Percentiles rank a stretch among this genome's conserved stretches.
phyloP scores from a whole-genome alignment of 1,284 basidiomycete genomes.

The Rhodotorula sp. region DNA sequence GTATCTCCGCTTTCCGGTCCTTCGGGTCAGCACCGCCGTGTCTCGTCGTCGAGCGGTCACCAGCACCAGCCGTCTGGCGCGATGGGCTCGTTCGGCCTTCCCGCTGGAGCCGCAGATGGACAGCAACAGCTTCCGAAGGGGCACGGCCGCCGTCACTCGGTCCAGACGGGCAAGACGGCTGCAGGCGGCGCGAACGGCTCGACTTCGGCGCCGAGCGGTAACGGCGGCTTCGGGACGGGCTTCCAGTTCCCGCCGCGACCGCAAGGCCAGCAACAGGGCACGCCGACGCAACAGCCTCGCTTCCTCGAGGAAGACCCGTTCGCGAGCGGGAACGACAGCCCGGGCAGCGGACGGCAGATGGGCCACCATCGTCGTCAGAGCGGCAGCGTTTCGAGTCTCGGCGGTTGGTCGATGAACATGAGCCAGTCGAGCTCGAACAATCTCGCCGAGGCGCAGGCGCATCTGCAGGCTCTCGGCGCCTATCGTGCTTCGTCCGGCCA shows the following conservation, averaged over 20 bases:
- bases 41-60: constrained; percentile 65
- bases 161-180: constrained; percentile 52
- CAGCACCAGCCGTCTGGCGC: constrained; percentile 58
- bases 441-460: constrained; percentile 66
- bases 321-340: not conserved
- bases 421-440: constrained; percentile 38
- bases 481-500: constrained; percentile 96
- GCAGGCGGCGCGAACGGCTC: not conserved
- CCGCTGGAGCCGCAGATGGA: not conserved
- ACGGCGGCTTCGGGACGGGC: constrained; percentile 15
- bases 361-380: constrained; percentile 34
- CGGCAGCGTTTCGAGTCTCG: constrained; percentile 33
- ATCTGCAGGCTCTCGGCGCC: constrained; percentile 91
- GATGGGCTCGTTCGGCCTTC: constrained; percentile 40
- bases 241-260: constrained; percentile 26
- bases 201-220: too few species aligned
- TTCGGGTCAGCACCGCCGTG: constrained; percentile 68
- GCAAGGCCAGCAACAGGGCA: not conserved
- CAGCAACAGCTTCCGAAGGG: constrained; percentile 58
- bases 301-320: not conserved
- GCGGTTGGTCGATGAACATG: constrained; percentile 28
- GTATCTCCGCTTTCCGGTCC: not conserved
- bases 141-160: constrained; percentile 88
- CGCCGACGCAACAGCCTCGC: not conserved
- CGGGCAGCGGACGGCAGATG: not conserved